Conservation (phyloP, 1,284 basidiomycete genomes). For the Salmacisia buchloeana region DNA sequence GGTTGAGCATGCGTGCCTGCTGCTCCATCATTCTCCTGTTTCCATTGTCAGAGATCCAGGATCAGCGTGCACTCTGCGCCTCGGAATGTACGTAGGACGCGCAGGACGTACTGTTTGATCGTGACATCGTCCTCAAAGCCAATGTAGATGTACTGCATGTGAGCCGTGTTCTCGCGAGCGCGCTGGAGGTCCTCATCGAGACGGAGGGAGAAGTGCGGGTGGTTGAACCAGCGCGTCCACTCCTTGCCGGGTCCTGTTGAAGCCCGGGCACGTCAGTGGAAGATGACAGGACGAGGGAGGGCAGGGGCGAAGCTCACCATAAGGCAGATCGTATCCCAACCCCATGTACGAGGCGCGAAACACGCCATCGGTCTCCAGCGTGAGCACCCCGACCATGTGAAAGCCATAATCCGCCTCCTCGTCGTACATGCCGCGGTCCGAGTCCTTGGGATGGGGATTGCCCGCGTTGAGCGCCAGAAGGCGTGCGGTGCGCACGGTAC, state of each 20-base stretch:
- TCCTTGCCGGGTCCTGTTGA: conserved; percentile 22
- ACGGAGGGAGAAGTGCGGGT: conserved; percentile 34
- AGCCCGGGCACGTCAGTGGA: not conserved
- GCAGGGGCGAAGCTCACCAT: conserved; percentile 8
- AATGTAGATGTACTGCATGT: conserved; percentile 24
- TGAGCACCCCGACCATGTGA: conserved; percentile 27
- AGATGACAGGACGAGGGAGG: not conserved
- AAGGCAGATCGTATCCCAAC: conserved; percentile 35
- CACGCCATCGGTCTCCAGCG: conserved; percentile 30
- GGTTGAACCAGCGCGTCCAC: conserved; percentile 37
- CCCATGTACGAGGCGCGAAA: conserved; percentile 30
- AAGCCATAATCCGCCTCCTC: conserved; percentile 31
- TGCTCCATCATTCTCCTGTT: conserved; percentile 35
- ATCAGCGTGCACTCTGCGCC: not conserved
- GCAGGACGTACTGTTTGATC: conserved; percentile 26
- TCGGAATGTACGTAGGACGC: not conserved
- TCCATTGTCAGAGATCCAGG: not conserved
- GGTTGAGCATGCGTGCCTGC: conserved; percentile 29
- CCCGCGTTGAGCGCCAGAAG: not conserved
- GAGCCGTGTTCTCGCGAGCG: conserved; percentile 17
- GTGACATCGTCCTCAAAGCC: conserved; percentile 38
- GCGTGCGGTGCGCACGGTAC: not conserved
- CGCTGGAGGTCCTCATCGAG: conserved; percentile 22
- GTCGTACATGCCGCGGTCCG: not conserved
- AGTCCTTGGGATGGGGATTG: not conserved